These are phyloP conservation scores for Monosporozyma solicola DNA, from an alignment of 805 yeast genomes.

Conservation along the genomic window DNA sequence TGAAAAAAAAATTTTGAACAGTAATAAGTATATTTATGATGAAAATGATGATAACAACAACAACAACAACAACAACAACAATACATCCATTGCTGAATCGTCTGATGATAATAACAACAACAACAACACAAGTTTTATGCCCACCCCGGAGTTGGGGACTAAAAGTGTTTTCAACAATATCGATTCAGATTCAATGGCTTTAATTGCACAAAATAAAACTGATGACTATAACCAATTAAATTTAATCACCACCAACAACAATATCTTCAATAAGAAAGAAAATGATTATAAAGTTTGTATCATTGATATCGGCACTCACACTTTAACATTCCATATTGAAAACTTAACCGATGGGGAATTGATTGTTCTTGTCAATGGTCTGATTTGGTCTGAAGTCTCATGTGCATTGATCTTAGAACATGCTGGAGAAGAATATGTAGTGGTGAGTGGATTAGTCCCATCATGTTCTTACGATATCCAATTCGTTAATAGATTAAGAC, in stretches of 20 bases:
- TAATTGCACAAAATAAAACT: conserved; percentile 26
- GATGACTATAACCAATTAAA: conserved; percentile 26
- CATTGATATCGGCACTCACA: conserved; percentile 43
- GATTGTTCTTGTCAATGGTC: conserved; percentile 50
- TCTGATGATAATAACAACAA: neutral
- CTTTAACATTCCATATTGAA: conserved; percentile 42
- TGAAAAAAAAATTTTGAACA: conserved; percentile 40
- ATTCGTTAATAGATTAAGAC: conserved; percentile 31
- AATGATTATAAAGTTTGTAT: conserved; percentile 34
- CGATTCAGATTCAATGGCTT: conserved; percentile 30
- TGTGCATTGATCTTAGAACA: conserved; percentile 34
- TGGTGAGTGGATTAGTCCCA: conserved; percentile 58
- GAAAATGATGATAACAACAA: neutral
- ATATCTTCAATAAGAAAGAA: conserved; percentile 25
- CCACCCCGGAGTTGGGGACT: conserved; percentile 1
- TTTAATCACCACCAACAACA: conserved; percentile 19
- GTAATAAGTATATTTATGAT: conserved; percentile 10
- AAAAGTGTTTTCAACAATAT: conserved; percentile 25
- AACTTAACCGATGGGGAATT: conserved; percentile 37
- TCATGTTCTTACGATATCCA: conserved; percentile 53
- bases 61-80: neutral
- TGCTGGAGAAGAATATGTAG: conserved; percentile 41
- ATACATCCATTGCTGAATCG: neutral
- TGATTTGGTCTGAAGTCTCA: conserved; percentile 59
- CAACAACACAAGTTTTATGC: neutral